Evolutionary conservation across 208 protist species (phyloP), one percentile per base, ranked within the genome.

Genomic region (Leishmania aethiopica): DNA sequence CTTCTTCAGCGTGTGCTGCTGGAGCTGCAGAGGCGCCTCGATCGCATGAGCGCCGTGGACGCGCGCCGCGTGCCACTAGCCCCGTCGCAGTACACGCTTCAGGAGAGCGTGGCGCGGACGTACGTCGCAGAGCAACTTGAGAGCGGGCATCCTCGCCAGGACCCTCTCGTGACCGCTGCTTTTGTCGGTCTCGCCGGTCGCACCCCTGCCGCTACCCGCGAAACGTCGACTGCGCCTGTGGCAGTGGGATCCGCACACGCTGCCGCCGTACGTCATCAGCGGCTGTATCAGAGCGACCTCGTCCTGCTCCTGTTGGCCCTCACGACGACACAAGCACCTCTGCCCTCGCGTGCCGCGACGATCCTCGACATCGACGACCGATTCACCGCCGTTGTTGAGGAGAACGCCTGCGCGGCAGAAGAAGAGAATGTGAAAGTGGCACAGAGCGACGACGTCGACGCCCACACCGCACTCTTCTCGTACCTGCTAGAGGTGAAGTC

Each of bases 261-360:
- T 28, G 35, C 35, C 57, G 51, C 62, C 1, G 57, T 88, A 35
- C 89, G 89, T 11, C 86, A 93, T 71, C 94, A 94, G 37, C 78
- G 83, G 4, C 57, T 97, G 11, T 97, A 92, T 74, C 94, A 97
- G 79, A 96, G 92, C 81, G 94, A 97, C 71, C 78, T 97, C 49
- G 87, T 93, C n/a, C 89, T 97, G 45, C 80, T 97, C 45, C 84
- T 94, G 32, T 84, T 97, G 55, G 88, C 90, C 8, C 77, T 95
- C 42, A 92, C 91, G 8, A 80, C 82, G 47, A 86, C 81, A 37
- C 80, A 75, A 67, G 84, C 53, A 47, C 78, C 70, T 51, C 53
- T 37, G 62, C 60, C 67, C 32, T 67, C n/a, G 40, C 66, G 42
- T 37, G 35, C 15, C 0, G 40, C 42, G 59, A 49, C 19, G n/a